Evolutionary conservation across 1,139 yeast genomes (phyloP).

Genomic region (Debaryomyces subglobosus): DNA sequence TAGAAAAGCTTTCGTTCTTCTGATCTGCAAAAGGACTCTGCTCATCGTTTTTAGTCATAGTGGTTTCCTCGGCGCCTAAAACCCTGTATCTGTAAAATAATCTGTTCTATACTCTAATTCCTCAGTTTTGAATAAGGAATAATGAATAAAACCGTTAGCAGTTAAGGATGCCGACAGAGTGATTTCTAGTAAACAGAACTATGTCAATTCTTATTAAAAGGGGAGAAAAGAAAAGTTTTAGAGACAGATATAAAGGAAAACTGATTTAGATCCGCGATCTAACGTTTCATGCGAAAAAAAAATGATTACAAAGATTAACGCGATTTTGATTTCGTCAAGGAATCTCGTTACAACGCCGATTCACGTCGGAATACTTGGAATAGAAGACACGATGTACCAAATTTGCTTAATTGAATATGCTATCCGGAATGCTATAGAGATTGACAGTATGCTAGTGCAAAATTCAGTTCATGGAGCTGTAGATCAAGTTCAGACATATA

Average conservation of each 20-base stretch:
- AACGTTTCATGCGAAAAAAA: conserved; percentile 6
- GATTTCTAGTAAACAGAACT: background rate
- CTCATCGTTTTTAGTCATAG: conserved; percentile 7
- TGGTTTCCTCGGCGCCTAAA: background rate
- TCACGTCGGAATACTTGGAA: background rate
- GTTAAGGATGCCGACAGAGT: background rate
- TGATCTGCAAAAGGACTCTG: conserved; percentile 21
- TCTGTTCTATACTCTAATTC: background rate
- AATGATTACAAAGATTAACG: conserved; percentile 7
- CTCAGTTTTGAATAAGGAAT: background rate
- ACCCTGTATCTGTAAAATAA: background rate
- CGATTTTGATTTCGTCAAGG: conserved; percentile 5
- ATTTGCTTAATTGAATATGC: background rate
- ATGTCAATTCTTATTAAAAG: conserved; percentile 2
- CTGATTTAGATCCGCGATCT: conserved; percentile 8
- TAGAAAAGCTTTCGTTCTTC: conserved; percentile 11
- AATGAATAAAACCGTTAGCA: background rate
- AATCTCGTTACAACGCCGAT: background rate
- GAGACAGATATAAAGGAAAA: background rate
- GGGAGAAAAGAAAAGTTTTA: conserved; percentile 2
- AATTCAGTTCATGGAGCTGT: background rate
- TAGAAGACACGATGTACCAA: background rate
- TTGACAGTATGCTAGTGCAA: background rate
- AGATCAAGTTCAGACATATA: background rate
- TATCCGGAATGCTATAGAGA: background rate